Evolutionary conservation across 164 flowering plant species (phyloP), one percentile per base, ranked within the genome.

Genomic region (Dillenia turbinata): DNA sequence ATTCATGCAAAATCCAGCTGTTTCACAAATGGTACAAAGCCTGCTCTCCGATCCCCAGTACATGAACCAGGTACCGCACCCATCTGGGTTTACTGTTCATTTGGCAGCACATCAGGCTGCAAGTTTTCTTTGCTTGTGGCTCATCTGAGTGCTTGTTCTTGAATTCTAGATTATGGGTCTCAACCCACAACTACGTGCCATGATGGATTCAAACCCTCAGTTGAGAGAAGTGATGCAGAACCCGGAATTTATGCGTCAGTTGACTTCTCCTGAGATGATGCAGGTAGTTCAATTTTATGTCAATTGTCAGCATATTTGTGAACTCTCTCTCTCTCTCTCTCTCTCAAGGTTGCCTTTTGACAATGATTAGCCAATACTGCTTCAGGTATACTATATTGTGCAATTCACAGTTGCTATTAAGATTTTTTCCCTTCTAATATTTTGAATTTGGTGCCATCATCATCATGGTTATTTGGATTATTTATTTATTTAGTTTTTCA

Each of bases 11-110:
- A 92, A 83, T 72, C 99, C 99, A 54, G 90, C 90, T 48, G 62
- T 95, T 46, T 73, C 93, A 6, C 99, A 89, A 71, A 86, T 91
- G 83, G 83, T 87, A 89, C 97, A 91, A 66, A 78, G 72, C 70
- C 44, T 85, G 52, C 75, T 85, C 19, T 82, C 89, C 9, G 76
- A 85, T 52, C 89, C 89, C 50, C 85, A 85, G 57, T 79, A 82
- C 68, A 75, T 85, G 86, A 81, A 80, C 53, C 85, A 82, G 82
- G 89, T 82, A 69, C 9, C 16, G 43, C 40, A 14, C 51, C 26
- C 2, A 44, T 14, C 40, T 40, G 22, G 24, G 24, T 16, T 48
- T 45, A 16, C 40, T 33, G 7, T 4, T 33, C 40, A 40, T 47
- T 45, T 19, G 14, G 12, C 4, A 14, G 11, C 12, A 40, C 19